Base-by-base conservation (phyloP, 2,329 filamentous ascomycete genomes). In the Fusarium sp. region DNA sequence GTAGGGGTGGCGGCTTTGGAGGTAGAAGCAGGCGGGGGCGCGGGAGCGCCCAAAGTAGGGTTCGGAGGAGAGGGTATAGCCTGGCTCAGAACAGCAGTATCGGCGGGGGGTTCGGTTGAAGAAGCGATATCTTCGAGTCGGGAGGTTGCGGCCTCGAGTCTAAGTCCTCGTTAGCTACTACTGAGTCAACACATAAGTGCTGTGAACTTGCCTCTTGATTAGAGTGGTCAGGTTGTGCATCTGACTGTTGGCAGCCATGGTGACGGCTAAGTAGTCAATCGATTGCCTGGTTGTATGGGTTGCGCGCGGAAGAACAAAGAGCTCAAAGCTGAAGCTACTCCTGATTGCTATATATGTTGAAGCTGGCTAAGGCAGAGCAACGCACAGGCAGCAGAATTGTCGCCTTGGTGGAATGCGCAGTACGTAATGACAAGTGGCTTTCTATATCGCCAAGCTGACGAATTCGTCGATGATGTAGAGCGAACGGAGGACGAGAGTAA, bases 211-310 rank as follows among this genome's bases (percentile, higher is more conserved):
- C 96, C 96, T 89, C 87, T 99, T 99, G 83, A 99, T 97, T 75
- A 99, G 88, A 54, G 96, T 99, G 34, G 94, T 96, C 67, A 99
- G 83, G 78, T 97, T 98, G 82, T 98, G 90, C 93, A 98, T 97
- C 75, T 94, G 92, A 81, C 87, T 92, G 66, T 89, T 83, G 71
- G 89, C 89, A 70, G 90, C 88, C 91, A 94, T 94, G 67, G 62
- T 80, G 60, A 45, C 46, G 20, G 11, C 30, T 15, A 24, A 17
- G 15, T 36, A 17, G n/a, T 36, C 34, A 47, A 47, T 44, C 38
- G 43, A 14, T 47, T 49, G 28, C 17, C 10, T 10, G 23, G 11
- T 43, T 39, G 14, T 51, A 40, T 45, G 20, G 19, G 40, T 24
- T 40, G 7, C 38, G 38, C 24, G 26, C 23, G 8, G 38, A 36